Evolutionary conservation across 805 yeast genomes (phyloP).

Genomic region (Lipomyces spencermartinsiae): DNA sequence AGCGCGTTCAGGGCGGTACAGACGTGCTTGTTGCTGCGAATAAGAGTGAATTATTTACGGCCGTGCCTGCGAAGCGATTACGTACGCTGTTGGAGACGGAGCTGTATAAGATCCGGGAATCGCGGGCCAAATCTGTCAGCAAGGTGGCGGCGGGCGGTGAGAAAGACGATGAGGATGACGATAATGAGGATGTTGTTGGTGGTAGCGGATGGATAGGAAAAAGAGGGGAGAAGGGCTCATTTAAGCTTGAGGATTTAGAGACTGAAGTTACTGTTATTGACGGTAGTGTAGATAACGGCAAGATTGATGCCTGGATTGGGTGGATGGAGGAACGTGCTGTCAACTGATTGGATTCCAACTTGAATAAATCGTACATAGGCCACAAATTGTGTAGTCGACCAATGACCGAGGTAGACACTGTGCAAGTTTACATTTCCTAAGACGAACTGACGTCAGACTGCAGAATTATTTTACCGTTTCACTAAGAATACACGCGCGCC

Average conservation of each 20-base stretch:
- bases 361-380: neutral
- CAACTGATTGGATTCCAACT: slow-evolving; percentile 47
- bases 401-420: neutral
- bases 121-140: slow-evolving; percentile 56
- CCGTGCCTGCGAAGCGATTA: slow-evolving; percentile 72
- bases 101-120: slow-evolving; percentile 60
- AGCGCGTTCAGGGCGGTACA: slow-evolving; percentile 66
- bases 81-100: slow-evolving; percentile 66
- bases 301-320: slow-evolving; percentile 66
- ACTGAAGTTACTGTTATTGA: slow-evolving; percentile 51
- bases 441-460: too few species aligned
- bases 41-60: slow-evolving; percentile 83
- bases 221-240: slow-evolving; percentile 16
- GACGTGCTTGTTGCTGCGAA: slow-evolving; percentile 77
- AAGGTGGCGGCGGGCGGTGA: slow-evolving; percentile 41
- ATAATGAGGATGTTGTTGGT: slow-evolving; percentile 14
- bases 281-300: slow-evolving; percentile 71
- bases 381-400: too few species aligned
- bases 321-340: slow-evolving; percentile 83
- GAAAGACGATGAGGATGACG: slow-evolving; percentile 16
- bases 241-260: slow-evolving; percentile 31
- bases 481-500: neutral
- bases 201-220: slow-evolving; percentile 24
- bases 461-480: too few species aligned
- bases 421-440: too few species aligned